These are phyloP conservation scores for Cenchrus fungigraminus DNA, from an alignment of 176 grass and related monocot genomes.

Conservation along the genomic window DNA sequence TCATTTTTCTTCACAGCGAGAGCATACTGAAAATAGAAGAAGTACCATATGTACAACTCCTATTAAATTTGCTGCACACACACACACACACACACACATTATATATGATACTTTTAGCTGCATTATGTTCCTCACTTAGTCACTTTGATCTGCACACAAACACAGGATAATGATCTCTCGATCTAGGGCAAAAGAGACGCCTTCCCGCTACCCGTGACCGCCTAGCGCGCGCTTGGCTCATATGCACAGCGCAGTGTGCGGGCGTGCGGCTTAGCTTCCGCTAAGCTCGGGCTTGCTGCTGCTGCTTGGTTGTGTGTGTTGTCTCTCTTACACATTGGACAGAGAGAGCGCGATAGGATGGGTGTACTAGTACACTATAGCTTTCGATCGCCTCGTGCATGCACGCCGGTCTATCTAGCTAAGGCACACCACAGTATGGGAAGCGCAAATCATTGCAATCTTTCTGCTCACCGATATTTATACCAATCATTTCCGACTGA, in stretches of 20 bases:
- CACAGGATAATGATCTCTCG: background rate
- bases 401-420: background rate
- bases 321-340: slow-evolving; percentile 15
- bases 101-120: background rate
- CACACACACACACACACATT: no score
- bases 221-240: slow-evolving; percentile 37
- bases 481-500: background rate
- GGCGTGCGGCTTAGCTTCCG: slow-evolving; percentile 11
- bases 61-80: background rate
- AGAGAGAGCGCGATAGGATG: background rate
- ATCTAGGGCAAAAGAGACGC: slow-evolving; percentile 5
- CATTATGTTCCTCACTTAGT: no score
- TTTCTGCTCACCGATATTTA: background rate
- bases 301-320: background rate
- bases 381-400: slow-evolving; percentile 16
- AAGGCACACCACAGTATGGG: slow-evolving; percentile 23
- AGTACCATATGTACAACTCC: no score
- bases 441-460: slow-evolving; percentile 24
- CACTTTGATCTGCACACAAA: background rate
- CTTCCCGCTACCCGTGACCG: slow-evolving; percentile 23
- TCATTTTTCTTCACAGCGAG: background rate
- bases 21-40: no score
- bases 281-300: slow-evolving; percentile 37
- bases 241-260: slow-evolving; percentile 3
- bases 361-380: background rate